Evolutionary conservation across 2,329 filamentous ascomycete genomes (phyloP).

Genomic region (Cladophialophora chaetospira): DNA sequence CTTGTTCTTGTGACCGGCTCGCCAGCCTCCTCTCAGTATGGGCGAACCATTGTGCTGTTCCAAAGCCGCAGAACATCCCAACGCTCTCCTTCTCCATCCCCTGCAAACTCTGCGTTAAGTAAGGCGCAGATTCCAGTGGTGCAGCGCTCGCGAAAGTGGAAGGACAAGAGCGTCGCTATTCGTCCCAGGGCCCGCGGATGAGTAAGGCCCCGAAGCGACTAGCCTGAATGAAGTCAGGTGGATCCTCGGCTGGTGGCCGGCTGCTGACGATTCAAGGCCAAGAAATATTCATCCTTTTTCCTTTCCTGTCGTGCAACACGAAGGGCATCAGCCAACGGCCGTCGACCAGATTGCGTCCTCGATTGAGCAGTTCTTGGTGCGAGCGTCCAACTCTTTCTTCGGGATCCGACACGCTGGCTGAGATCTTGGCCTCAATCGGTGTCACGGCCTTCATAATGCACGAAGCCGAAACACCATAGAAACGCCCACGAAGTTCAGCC

Average conservation of each 20-base stretch:
- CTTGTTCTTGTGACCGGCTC: no score
- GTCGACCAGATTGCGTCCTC: no score
- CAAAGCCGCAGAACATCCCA: no score
- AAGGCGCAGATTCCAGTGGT: neutral
- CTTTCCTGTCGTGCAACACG: neutral
- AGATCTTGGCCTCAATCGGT: neutral
- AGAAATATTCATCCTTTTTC: neutral
- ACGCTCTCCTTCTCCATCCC: no score
- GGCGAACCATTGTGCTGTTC: no score
- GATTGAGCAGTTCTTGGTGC: no score
- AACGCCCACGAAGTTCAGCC: no score
- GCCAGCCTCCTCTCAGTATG: neutral
- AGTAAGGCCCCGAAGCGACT: neutral
- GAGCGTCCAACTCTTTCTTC: neutral
- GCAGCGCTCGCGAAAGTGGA: neutral
- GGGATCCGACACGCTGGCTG: neutral
- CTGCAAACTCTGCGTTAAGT: neutral
- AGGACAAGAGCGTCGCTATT: neutral
- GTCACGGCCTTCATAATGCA: no score
- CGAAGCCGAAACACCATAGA: no score
- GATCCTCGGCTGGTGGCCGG: neutral
- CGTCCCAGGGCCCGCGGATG: neutral
- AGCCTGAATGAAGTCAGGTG: neutral
- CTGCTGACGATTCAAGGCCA: slow-evolving; percentile 1
- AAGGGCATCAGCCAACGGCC: neutral